phyloP scores from a whole-genome alignment of 495 filamentous ascomycete species.

The Hypoxylon lenormandii region DNA sequence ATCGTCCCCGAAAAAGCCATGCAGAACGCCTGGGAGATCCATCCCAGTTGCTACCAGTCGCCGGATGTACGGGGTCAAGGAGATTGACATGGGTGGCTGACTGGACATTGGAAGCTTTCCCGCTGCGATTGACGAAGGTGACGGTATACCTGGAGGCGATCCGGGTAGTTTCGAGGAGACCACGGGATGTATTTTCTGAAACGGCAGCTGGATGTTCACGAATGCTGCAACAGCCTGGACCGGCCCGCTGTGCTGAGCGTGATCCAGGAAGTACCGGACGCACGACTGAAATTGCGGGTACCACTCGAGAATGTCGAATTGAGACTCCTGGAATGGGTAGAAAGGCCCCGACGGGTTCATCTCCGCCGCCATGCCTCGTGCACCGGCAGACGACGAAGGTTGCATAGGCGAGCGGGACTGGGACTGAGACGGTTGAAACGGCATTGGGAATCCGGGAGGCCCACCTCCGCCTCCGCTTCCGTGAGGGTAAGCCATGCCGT shows the following conservation, averaged over 20 bases:
- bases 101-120: conserved; percentile 46
- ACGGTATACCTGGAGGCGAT: conserved; percentile 44
- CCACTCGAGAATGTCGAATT: conserved; percentile 92
- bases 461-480: too few species aligned
- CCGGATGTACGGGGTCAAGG: conserved; percentile 87
- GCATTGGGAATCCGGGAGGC: conserved; percentile 43
- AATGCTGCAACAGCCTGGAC: conserved; percentile 92
- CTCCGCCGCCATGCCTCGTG: conserved; percentile 34
- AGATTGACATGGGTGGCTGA: conserved; percentile 65
- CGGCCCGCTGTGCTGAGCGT: conserved; percentile 83
- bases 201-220: conserved; percentile 84
- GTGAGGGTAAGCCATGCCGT: conserved; percentile 45
- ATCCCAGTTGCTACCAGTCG: conserved; percentile 91
- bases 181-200: conserved; percentile 65
- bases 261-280: conserved; percentile 90
- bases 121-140: conserved; percentile 45
- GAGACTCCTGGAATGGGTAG: conserved; percentile 54
- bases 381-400: conserved; percentile 31
- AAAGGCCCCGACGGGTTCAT: conserved; percentile 41
- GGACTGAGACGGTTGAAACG: conserved; percentile 41
- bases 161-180: conserved; percentile 50
- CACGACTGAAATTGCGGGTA: conserved; percentile 92
- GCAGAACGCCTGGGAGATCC: conserved; percentile 83
- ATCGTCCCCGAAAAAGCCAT: conserved; percentile 95
- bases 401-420: conserved; percentile 45